Conservation (phyloP, 2,329 filamentous ascomycete species). For the Alternaria sp. region DNA sequence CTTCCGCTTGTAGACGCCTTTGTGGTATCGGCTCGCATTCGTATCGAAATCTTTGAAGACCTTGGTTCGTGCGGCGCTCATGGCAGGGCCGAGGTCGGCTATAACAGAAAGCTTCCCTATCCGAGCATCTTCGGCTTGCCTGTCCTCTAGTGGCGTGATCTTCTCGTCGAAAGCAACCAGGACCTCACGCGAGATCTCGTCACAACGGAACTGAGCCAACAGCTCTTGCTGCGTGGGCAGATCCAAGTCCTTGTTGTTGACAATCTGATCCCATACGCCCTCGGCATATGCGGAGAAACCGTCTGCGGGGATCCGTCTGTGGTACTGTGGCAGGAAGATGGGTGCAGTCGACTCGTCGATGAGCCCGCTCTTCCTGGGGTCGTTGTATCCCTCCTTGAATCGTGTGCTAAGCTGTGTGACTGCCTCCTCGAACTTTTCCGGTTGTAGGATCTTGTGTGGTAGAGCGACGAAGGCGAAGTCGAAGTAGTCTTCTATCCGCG, state of each 20-base stretch:
- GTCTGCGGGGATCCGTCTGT: conserved; percentile 93
- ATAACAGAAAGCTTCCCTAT: conserved; percentile 78
- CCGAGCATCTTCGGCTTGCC: conserved; percentile 77
- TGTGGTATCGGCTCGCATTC: conserved; percentile 94
- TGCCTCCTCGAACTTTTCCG: conserved; percentile 85
- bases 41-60: conserved; percentile 85
- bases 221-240: conserved; percentile 96
- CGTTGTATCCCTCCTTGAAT: conserved; percentile 82
- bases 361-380: conserved; percentile 67
- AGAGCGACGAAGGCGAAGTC: conserved; percentile 97
- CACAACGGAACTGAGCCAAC: conserved; percentile 94
- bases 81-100: conserved; percentile 74
- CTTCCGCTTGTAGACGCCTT: conserved; percentile 90
- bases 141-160: conserved; percentile 85
- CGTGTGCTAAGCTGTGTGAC: conserved; percentile 80
- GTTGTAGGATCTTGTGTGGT: conserved; percentile 95
- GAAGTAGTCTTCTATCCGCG: conserved; percentile 95
- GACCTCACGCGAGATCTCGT: conserved; percentile 93
- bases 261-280: conserved; percentile 97
- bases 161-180: conserved; percentile 81
- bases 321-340: conserved; percentile 92
- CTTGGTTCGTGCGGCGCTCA: conserved; percentile 74
- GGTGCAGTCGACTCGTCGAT: conserved; percentile 77
- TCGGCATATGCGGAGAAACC: conserved; percentile 95
- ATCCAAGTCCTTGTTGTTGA: conserved; percentile 97